Evolutionary conservation across 2,329 filamentous ascomycete species (phyloP).

Genomic region (Westerdykella ornata): DNA sequence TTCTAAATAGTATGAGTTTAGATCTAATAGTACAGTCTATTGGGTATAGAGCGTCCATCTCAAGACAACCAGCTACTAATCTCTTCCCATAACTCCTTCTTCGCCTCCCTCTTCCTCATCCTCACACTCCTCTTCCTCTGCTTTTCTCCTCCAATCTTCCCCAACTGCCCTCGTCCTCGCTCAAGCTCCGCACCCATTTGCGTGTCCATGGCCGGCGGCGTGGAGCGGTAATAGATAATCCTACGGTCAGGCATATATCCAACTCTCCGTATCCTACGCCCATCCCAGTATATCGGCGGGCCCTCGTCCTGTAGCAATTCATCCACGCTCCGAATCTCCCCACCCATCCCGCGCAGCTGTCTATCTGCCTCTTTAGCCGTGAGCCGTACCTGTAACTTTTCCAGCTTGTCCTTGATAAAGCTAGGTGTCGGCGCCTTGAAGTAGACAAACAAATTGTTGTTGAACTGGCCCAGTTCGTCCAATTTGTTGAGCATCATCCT

Average conservation of each 20-base stretch:
- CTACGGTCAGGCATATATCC: neutral
- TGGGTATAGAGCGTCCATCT: neutral
- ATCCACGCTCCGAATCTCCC: neutral
- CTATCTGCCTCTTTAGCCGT: no score
- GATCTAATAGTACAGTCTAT: neutral
- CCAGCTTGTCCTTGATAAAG: neutral
- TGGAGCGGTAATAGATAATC: no score
- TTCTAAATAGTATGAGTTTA: neutral
- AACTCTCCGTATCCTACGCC: neutral
- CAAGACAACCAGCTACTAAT: conserved; percentile 2
- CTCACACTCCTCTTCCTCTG: neutral
- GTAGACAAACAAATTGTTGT: neutral
- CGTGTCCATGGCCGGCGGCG: no score
- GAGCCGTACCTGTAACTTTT: neutral
- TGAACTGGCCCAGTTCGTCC: neutral
- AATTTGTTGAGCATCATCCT: neutral
- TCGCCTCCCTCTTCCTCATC: conserved; percentile 1
- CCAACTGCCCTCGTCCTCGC: neutral
- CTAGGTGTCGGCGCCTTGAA: neutral
- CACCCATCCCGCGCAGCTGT: neutral
- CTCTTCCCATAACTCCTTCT: conserved; percentile 1
- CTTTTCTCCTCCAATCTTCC: neutral
- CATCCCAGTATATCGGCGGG: neutral
- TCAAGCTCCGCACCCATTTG: no score
- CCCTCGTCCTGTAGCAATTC: neutral